Evolutionary conservation across 75 land plant species (phyloP).

Genomic region (Picea sitchensis): DNA sequence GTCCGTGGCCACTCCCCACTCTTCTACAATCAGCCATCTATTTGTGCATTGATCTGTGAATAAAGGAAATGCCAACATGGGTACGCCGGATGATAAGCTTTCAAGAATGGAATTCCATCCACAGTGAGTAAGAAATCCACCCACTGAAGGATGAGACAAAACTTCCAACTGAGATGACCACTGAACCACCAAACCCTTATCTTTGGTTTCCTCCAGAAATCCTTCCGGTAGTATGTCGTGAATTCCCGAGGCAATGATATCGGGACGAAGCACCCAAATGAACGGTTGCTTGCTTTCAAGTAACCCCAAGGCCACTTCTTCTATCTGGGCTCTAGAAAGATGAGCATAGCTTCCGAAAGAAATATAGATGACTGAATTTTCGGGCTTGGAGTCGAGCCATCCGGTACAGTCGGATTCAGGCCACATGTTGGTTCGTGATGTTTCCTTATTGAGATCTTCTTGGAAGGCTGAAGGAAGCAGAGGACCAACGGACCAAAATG

Average conservation of each 20-base stretch:
- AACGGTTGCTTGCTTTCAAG: conserved; percentile 24
- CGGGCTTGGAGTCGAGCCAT: conserved; percentile 35
- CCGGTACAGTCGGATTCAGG: conserved; percentile 37
- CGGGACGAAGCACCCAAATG: conserved; percentile 50
- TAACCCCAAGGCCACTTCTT: conserved; percentile 40
- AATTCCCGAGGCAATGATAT: conserved; percentile 28
- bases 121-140: conserved; percentile 57
- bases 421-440: conserved; percentile 16
- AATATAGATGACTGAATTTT: conserved; percentile 40
- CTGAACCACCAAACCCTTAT: conserved; percentile 27
- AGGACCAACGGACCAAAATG: conserved; percentile 33
- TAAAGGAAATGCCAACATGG: conserved; percentile 52
- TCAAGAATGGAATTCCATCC: conserved; percentile 62
- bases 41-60: conserved; percentile 45
- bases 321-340: conserved; percentile 20
- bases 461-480: conserved; percentile 29
- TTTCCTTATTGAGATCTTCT: too few relatives aligned
- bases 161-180: conserved; percentile 46
- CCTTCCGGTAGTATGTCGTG: conserved; percentile 32
- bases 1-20: conserved; percentile 40
- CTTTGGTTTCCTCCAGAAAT: conserved; percentile 26
- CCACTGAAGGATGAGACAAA: conserved; percentile 32
- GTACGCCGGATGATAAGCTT: conserved; percentile 40
- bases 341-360: conserved; percentile 48
- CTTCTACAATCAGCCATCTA: conserved; percentile 43